These are phyloP conservation scores for Phytophthora cactorum DNA, from an alignment of 352 stramenopile species.

Conservation along the genomic window DNA sequence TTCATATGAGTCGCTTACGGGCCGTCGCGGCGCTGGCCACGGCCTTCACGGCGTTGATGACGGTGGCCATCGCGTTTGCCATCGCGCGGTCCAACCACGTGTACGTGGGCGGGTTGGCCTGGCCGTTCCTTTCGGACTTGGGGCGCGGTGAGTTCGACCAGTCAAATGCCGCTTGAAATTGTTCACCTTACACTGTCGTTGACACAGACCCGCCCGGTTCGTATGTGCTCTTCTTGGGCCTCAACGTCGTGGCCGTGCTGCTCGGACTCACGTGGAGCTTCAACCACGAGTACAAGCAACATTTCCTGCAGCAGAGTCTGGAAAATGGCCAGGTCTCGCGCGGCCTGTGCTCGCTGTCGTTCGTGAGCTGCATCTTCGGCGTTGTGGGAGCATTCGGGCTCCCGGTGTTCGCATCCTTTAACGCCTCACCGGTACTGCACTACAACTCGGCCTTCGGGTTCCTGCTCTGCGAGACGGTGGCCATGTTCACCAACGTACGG, in stretches of 20 bases:
- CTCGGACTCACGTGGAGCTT: conserved; percentile 60
- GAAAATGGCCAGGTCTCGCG: conserved; percentile 41
- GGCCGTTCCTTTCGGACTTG: conserved; percentile 69
- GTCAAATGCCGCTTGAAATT: neutral
- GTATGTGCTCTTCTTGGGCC: conserved; percentile 58
- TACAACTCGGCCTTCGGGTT: conserved; percentile 54
- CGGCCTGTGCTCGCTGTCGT: conserved; percentile 40
- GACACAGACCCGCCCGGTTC: conserved; percentile 49
- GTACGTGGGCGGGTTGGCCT: conserved; percentile 59
- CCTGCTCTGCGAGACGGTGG: conserved; percentile 51
- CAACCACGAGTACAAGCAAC: conserved; percentile 66
- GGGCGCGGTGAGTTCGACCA: conserved; percentile 45
- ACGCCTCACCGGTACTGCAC: conserved; percentile 46
- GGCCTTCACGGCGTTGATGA: conserved; percentile 30
- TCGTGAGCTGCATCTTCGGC: conserved; percentile 46
- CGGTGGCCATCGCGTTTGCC: conserved; percentile 39
- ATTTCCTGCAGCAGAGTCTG: conserved; percentile 42
- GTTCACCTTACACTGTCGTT: neutral
- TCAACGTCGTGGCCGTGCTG: conserved; percentile 54
- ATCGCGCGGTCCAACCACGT: conserved; percentile 41
- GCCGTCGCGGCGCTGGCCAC: conserved; percentile 28
- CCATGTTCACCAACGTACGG: conserved; percentile 67
- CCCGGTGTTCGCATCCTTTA: conserved; percentile 50
- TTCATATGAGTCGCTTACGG: conserved; percentile 30
- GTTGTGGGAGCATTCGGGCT: conserved; percentile 46